Percentiles rank a stretch among this genome's conserved stretches.
Conservation (phyloP, 139 green algal species). For the Micractinium conductrix region DNA sequence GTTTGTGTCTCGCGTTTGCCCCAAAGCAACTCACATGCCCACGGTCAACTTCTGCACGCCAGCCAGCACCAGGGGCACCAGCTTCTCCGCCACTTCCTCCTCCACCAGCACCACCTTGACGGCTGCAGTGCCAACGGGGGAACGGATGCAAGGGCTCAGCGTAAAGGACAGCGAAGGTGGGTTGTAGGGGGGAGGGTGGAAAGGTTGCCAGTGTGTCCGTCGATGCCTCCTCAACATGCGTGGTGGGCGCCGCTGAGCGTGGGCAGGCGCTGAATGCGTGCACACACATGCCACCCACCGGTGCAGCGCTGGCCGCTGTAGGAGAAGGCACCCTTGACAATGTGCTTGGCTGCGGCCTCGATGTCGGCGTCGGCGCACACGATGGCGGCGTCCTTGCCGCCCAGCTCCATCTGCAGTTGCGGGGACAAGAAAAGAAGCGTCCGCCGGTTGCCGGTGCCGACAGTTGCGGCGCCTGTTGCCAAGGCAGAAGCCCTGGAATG, state of each 20-base stretch:
- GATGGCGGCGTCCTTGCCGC: conserved; percentile 96
- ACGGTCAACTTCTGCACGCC: conserved; percentile 82
- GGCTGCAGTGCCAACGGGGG: background rate
- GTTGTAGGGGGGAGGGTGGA: background rate
- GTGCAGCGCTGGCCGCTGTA: conserved; percentile 96
- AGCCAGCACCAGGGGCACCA: conserved; percentile 50
- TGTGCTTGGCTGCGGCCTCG: conserved; percentile 83
- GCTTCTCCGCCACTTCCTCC: conserved; percentile 67
- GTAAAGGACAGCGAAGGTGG: background rate
- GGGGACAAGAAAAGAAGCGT: background rate
- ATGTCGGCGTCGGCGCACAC: conserved; percentile 93
- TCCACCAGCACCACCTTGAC: conserved; percentile 74
- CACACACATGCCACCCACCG: conserved; percentile 28
- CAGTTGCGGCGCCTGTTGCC: background rate
- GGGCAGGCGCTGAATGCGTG: background rate
- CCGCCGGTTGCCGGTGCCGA: background rate
- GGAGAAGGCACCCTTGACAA: conserved; percentile 94
- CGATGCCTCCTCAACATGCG: background rate
- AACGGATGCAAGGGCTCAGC: background rate
- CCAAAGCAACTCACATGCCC: conserved; percentile 50
- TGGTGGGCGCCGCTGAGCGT: background rate
- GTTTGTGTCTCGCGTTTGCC: no score
- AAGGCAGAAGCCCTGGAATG: conserved; percentile 74
- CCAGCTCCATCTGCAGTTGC: conserved; percentile 85
- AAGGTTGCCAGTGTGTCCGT: no score